Evolutionary conservation across 371 early-diverging fungal genomes (phyloP), one percentile per base, ranked within the genome.

Genomic region (Choanephora cucurbitarum): DNA sequence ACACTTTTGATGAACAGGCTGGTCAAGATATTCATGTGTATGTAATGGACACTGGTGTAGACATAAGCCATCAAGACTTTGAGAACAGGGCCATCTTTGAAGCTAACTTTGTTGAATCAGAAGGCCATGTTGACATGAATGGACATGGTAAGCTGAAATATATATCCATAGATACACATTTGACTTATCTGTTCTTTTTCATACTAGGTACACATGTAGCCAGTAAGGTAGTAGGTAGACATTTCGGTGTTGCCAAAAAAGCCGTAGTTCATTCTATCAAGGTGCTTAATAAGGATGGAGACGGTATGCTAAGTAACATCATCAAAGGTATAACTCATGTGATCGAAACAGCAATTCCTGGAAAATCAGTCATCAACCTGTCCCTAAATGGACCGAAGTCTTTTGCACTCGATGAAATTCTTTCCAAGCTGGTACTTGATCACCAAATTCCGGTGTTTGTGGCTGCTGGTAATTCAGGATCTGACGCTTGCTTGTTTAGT

Each of bases 41-140:
- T 62, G 80, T 91, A 6, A 57, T 91, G 32, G 91, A 91, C 62
- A 88, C 90, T 8, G 91, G 91, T 42, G 75, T 91, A 34, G 70
- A 83, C 62, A 69, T 81, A 22, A 66, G 81, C 5, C 96, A 97
- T 66, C 80, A 69, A 14, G 96, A 97, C 59, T 92, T 96, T 68
- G 88, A 86, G 58, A 95, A 94, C 45, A 84, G 95, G 11, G 97
- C 93, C 32, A 64, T 57, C 39, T 72, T 68, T 58, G 91, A 88
- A 15, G 77, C 72, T 45, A 88, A 83, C 49, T 83, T 84, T 58
- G 69, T 84, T 15, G 28, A 58, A 1, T 55, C 58, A 21, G 81
- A 79, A 49, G 54, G 51, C 6, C 66, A 64, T 5, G 58, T 57
- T 0, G 83, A 83, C 46, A 52, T 55, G 7, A 71, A 73, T 14